phyloP scores from a whole-genome alignment of 768 basidiomycete species.

The Podaxis sp. region DNA sequence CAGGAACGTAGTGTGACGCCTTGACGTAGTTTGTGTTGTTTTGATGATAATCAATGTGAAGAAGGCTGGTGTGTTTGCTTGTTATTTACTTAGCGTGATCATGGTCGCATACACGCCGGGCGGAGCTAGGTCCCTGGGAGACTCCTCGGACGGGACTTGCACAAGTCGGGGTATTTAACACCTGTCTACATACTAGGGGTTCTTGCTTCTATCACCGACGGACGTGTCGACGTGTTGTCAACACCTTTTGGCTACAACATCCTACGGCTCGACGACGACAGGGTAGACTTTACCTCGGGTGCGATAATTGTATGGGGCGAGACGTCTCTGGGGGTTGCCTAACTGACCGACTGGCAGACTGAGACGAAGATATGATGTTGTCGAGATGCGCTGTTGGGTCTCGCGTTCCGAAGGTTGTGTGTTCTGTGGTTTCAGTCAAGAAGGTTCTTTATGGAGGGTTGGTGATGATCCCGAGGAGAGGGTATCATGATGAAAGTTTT shows the following conservation, averaged over 20 bases:
- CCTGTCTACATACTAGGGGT: neutral
- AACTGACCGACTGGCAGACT: too few species aligned
- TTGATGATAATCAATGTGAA: too few species aligned
- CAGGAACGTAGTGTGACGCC: neutral
- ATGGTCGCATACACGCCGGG: neutral
- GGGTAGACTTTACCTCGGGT: neutral
- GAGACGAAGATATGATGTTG: neutral
- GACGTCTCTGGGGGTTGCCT: too few species aligned
- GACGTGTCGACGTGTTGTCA: neutral
- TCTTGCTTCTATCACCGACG: neutral
- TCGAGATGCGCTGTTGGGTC: neutral
- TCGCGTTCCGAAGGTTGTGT: neutral
- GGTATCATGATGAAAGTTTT: constrained; percentile 78
- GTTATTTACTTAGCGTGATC: neutral
- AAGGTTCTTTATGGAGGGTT: neutral
- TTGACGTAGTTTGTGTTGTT: too few species aligned
- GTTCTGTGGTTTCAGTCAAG: neutral
- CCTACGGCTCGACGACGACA: neutral
- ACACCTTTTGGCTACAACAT: neutral
- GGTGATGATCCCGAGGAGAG: neutral
- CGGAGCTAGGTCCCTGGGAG: neutral
- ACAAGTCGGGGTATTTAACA: neutral
- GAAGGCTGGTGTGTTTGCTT: neutral
- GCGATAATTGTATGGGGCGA: neutral
- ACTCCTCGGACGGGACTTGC: neutral